Conservation (phyloP, 257 asterid species). For the Ocimum tenuiflorum region DNA sequence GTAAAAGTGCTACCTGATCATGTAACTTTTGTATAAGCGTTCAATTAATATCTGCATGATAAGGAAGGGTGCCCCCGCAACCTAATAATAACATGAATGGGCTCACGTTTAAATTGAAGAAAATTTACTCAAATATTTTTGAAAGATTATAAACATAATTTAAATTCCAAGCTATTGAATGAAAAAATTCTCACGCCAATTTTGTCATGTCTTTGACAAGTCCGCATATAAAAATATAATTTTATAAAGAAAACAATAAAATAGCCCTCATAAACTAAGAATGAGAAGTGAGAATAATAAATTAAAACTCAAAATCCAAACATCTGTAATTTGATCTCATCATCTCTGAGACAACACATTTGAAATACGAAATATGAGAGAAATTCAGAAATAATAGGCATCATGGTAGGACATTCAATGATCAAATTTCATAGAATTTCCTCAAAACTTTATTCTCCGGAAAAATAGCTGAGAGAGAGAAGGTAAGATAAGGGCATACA, state of each 20-base stretch:
- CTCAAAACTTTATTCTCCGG: conserved; percentile 2
- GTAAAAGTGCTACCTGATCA: background rate
- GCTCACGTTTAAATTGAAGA: background rate
- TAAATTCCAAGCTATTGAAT: too few species aligned
- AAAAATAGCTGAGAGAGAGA: background rate
- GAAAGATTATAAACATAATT: too few species aligned
- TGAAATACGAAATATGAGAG: too few species aligned
- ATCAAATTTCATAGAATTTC: background rate
- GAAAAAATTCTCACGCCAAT: too few species aligned
- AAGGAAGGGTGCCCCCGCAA: background rate
- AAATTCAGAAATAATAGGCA: too few species aligned
- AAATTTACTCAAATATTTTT: background rate
- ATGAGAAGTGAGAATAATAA: background rate
- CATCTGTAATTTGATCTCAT: too few species aligned
- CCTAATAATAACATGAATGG: background rate
- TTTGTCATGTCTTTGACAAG: too few species aligned
- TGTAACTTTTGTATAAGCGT: background rate
- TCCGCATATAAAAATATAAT: too few species aligned
- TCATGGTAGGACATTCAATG: too few species aligned
- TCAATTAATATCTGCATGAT: conserved; percentile 10
- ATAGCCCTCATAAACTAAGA: too few species aligned
- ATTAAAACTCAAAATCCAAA: background rate
- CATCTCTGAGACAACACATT: too few species aligned
- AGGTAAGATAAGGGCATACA: conserved; percentile 4
- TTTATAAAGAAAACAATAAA: too few species aligned